A percentile compares a stretch with the other conserved stretches of the same genome.
phyloP scores from a whole-genome alignment of 257 asterid species.

The Solanum ossicruentum region DNA sequence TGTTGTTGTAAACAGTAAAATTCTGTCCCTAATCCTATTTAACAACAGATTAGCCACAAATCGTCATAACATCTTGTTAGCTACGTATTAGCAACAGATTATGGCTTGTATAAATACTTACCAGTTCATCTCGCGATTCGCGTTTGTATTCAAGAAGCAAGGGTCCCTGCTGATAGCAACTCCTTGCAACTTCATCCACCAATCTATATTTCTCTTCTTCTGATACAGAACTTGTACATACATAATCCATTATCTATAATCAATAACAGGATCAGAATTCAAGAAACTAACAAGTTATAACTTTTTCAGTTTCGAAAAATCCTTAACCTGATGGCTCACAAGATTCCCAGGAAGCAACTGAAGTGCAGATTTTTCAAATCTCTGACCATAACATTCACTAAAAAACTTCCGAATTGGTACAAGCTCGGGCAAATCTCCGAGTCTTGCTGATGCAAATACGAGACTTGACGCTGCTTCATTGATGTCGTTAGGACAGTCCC shows the following conservation, averaged over 20 bases:
- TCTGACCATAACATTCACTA: constrained; percentile 45
- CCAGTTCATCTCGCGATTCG: constrained; percentile 15
- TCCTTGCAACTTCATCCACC: constrained; percentile 43
- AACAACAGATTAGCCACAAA: not conserved
- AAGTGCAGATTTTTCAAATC: constrained; percentile 36
- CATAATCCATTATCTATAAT: constrained; percentile 36
- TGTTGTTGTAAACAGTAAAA: not conserved
- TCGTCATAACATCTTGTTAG: not conserved
- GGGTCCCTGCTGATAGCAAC: constrained; percentile 24
- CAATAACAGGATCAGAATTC: not conserved
- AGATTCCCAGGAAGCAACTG: constrained; percentile 59
- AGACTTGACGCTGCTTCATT: constrained; percentile 62
- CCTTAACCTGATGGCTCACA: constrained; percentile 45
- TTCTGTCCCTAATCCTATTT: not conserved
- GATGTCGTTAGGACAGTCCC: constrained; percentile 78
- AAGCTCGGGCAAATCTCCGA: constrained; percentile 75
- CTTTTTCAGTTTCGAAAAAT: too few relatives aligned
- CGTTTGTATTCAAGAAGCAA: constrained; percentile 42
- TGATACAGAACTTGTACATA: constrained; percentile 23
- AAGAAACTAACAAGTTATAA: not conserved
- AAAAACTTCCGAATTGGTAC: constrained; percentile 43
- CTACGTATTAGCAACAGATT: not conserved
- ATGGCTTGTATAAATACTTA: not conserved
- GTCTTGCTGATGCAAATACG: constrained; percentile 68
- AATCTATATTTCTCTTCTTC: constrained; percentile 44